phyloP scores from a whole-genome alignment of 2,329 filamentous ascomycete species.

The Aspergillus aculeatus region DNA sequence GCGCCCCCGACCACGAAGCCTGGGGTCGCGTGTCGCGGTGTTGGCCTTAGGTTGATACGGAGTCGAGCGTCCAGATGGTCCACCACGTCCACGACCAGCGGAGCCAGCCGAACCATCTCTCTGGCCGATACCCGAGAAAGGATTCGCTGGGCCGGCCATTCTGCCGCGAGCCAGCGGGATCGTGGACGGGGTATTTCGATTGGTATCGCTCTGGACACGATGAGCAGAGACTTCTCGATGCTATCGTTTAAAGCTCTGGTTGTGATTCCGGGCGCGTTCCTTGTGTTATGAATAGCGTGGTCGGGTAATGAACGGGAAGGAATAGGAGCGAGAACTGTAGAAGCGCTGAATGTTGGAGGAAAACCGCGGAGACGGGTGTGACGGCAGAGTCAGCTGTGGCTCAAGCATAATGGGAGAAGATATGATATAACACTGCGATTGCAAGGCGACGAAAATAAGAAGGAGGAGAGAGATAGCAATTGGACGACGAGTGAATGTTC shows the following conservation, averaged over 20 bases:
- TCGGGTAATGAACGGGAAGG: neutral
- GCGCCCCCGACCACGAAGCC: constrained; percentile 23
- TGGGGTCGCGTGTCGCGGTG: constrained; percentile 17
- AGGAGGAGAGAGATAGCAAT: neutral
- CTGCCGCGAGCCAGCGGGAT: constrained; percentile 26
- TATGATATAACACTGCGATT: neutral
- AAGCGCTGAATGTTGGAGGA: constrained; percentile 14
- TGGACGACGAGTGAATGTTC: neutral
- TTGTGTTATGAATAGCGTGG: neutral
- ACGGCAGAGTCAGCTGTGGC: constrained; percentile 21
- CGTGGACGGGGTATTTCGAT: constrained; percentile 16
- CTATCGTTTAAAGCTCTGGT: no score
- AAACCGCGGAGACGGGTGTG: constrained; percentile 21
- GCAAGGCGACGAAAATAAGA: constrained; percentile 8
- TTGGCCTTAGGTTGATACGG: constrained; percentile 20
- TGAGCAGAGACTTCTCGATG: no score
- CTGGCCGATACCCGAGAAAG: constrained; percentile 29
- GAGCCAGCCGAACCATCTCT: constrained; percentile 25
- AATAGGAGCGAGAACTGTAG: constrained; percentile 12
- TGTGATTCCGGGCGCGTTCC: neutral
- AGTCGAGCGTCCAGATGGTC: constrained; percentile 14
- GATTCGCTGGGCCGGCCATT: constrained; percentile 33
- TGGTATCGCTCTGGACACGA: no score
- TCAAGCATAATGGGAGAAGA: neutral
- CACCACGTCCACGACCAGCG: constrained; percentile 28